Evolutionary conservation across 2,329 filamentous ascomycete species (phyloP), one percentile per base, ranked within the genome.

Genomic region (Alternaria gansuensis): DNA sequence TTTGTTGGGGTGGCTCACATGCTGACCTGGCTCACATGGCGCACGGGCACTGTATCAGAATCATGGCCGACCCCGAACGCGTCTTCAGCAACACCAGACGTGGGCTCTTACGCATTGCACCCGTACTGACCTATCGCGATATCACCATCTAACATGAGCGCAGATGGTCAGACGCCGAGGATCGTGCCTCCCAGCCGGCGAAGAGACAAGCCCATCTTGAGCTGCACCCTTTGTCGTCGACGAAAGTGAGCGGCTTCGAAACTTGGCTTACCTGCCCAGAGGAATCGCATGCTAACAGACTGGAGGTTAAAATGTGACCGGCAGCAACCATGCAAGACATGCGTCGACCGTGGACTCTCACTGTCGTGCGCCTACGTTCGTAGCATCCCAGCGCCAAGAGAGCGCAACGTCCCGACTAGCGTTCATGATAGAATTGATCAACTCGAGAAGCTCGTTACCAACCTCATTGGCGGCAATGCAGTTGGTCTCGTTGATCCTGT

Each of bases 371-470:
- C 71, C 4, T 72, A 75, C 50, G 60, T 69, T 21, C 72, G 69
- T 28, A 65, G 57, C 56, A 37, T 44, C 17, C 62, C 67, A n/a
- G 52, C 53, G 2, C 45, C 62, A 10, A 69, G 58, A 56, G 69
- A 73, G 49, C 51, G 68, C 11, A 71, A 70, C 48, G 59, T 65
- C 13, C 58, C 73, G 5, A 62, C 64, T 56, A 74, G 73, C 63
- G 72, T 77, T 13, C 72, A 76, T 59, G 74, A 75, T 54, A 67
- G 75, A 5, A 77, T 77, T 40, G 66, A 74, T 39, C 75, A 77
- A 51, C 65, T 77, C 11, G 75, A 77, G 54, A 72, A 68, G 52
- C 68, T 77, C 3, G 75, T 77, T 11, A 75, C 75, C 34, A 66
- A 71, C 1, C 62, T 77, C 3, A 77, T 77, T 70, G 64, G 68